Percentiles rank a stretch among this genome's conserved stretches.
These are phyloP conservation scores for Kwoniella shandongensis DNA, from an alignment of 768 basidiomycete species.

Conservation along the genomic window DNA sequence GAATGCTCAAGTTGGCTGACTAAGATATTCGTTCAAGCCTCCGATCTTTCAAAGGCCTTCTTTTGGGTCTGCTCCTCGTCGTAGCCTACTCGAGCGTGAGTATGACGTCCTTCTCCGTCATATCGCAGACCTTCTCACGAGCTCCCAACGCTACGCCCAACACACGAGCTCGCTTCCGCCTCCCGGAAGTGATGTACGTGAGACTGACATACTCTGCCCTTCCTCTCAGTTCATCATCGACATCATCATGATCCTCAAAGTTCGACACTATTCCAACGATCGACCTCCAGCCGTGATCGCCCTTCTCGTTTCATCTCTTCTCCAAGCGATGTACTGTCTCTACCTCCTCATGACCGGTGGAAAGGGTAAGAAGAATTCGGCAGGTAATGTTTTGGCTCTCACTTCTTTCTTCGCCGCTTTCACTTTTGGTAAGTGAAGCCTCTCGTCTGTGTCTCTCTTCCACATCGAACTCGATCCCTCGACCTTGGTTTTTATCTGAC, in stretches of 20 bases:
- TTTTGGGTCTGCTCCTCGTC: constrained; percentile 25
- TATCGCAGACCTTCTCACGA: background rate
- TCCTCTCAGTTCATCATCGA: constrained; percentile 25
- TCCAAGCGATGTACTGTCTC: constrained; percentile 18
- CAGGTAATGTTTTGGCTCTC: constrained; percentile 12
- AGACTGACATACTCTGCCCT: background rate
- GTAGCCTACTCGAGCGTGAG: constrained; percentile 27
- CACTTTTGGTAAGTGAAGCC: constrained; percentile 19
- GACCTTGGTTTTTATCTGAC: background rate
- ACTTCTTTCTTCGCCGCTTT: constrained; percentile 12
- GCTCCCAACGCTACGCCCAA: too few species aligned
- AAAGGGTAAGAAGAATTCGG: constrained; percentile 15
- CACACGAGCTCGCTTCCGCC: background rate
- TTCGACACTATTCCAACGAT: constrained; percentile 4
- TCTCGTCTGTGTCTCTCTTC: too few species aligned
- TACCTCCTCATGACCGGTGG: constrained; percentile 14
- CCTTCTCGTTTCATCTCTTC: constrained; percentile 18
- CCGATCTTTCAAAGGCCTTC: constrained; percentile 15
- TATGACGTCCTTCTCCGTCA: constrained; percentile 13
- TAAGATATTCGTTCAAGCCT: constrained; percentile 4
- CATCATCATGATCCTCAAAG: constrained; percentile 27
- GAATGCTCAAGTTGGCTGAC: background rate
- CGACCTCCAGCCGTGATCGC: constrained; percentile 25
- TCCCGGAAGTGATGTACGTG: too few species aligned
- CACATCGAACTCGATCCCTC: background rate